A percentile compares a stretch with the other conserved stretches of the same genome.
These are phyloP conservation scores for Triticum monococcum DNA, from an alignment of 176 grass and related monocot species.

Conservation along the genomic window DNA sequence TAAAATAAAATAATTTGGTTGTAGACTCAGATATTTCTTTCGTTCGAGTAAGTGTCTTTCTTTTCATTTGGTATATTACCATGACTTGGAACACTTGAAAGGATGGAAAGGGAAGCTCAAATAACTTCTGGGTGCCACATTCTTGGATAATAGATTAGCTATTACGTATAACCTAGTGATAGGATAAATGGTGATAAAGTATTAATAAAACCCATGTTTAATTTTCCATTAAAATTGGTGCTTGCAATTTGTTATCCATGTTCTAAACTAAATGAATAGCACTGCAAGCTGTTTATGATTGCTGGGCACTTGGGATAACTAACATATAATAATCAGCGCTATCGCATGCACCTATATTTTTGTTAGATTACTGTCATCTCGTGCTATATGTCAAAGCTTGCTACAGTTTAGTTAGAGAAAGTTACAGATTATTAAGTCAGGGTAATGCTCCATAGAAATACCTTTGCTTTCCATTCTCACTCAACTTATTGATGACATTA, in stretches of 20 bases:
- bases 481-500: conserved; percentile 97
- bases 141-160: not conserved
- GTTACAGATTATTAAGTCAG: not conserved
- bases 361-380: not conserved
- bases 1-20: not conserved
- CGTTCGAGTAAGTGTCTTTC: not conserved
- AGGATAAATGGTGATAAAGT: not conserved
- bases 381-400: not conserved
- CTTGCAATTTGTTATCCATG: not conserved
- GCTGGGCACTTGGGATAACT: not conserved
- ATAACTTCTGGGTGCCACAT: not conserved
- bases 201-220: not conserved
- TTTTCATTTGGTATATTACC: not conserved
- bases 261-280: not conserved
- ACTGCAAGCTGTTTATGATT: not conserved
- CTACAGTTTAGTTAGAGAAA: not conserved
- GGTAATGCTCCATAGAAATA: conserved; percentile 21
- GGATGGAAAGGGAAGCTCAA: not conserved
- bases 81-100: not conserved
- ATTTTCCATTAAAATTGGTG: not conserved
- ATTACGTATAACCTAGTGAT: not conserved
- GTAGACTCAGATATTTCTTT: not conserved
- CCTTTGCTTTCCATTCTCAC: conserved; percentile 83
- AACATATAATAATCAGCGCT: not conserved
- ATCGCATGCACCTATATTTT: not conserved